Base-by-base conservation (phyloP, 495 filamentous ascomycete species). In the Stereocaulon alpinum region DNA sequence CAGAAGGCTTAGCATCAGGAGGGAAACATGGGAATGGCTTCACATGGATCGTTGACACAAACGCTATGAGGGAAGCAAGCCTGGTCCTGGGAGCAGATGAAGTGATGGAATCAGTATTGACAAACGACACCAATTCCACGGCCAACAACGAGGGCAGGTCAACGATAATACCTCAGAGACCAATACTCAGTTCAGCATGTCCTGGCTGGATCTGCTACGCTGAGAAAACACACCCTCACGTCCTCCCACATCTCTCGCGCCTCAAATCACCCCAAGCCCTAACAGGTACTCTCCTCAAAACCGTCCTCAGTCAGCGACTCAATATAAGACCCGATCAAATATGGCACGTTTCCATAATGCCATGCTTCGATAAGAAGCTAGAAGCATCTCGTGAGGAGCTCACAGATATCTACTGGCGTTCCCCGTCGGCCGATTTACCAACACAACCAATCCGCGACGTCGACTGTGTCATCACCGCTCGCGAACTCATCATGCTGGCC, bases 181-280 rank as follows among this genome's bases (percentile, higher is more conserved):
- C 91, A 0, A 86, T 96, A 56, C 74, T 98, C 15, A 87, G 92
- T 11, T 92, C 90, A 11, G 88, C 89, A 12, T 98, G 93, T 69
- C 93, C 93, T 0, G 93, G 93, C 32, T 98, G 95, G 89, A 92
- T 98, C 37, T 98, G 93, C 73, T 97, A 98, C 69, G 91, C 92
- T 50, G 93, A 98, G 66, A 96, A 97, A 73, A 95, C 89, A 34
- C 92, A 98, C 68, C 89, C 93, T 0, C 84, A 94, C 64, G 82
- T 96, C 44, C 79, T 98, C 45, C 91, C 91, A 7, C 90, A 98
- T 69, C 78, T 98, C 32, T 96, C 91, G 42, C 82, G 82, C 15
- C 76, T 97, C 37, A 97, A 97, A 70, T 95, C 90, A 0, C 93
- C 93, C 4, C 94, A 97, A 72, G 93, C 93, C 4, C 73, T 97